These are phyloP conservation scores for Arabidopsis hybrid DNA, from an alignment of 441 rosid species.

Conservation along the genomic window DNA sequence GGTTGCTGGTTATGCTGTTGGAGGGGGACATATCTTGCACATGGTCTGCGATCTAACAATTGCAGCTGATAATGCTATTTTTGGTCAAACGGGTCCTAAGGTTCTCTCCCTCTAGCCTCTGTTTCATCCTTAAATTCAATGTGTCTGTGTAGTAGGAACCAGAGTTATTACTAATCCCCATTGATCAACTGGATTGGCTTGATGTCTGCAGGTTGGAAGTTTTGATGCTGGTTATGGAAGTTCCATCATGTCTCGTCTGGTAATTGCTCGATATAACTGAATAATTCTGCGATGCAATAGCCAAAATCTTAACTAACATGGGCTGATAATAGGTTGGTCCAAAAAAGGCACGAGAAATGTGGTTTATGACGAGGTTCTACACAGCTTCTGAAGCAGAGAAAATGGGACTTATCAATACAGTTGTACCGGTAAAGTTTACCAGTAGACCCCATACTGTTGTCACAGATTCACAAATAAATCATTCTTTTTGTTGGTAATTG, in stretches of 20 bases:
- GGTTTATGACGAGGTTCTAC: conserved; percentile 90
- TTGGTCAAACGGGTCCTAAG: conserved; percentile 99
- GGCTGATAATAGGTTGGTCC: conserved; percentile 70
- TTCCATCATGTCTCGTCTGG: conserved; percentile 96
- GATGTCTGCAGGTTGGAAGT: conserved; percentile 77
- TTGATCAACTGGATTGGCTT: not conserved
- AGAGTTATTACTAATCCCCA: not conserved
- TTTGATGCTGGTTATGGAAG: conserved; percentile 99
- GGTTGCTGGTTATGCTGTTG: conserved; percentile 98
- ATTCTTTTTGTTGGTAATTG: not conserved
- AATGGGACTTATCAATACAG: conserved; percentile 92
- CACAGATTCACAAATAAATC: not conserved
- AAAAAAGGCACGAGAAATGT: conserved; percentile 93
- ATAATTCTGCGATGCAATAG: not conserved
- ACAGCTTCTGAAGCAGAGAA: conserved; percentile 87
- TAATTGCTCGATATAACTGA: conserved; percentile 34
- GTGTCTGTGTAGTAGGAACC: not conserved
- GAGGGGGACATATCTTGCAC: conserved; percentile 92
- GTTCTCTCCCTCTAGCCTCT: conserved; percentile 47
- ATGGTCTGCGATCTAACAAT: conserved; percentile 98
- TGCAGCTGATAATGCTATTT: conserved; percentile 89
- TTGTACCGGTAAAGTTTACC: conserved; percentile 64
- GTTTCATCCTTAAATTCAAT: not conserved
- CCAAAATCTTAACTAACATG: not conserved
- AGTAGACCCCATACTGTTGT: not conserved